phyloP scores from a whole-genome alignment of 345 rosid species.

The Eucalyptus marginata region DNA sequence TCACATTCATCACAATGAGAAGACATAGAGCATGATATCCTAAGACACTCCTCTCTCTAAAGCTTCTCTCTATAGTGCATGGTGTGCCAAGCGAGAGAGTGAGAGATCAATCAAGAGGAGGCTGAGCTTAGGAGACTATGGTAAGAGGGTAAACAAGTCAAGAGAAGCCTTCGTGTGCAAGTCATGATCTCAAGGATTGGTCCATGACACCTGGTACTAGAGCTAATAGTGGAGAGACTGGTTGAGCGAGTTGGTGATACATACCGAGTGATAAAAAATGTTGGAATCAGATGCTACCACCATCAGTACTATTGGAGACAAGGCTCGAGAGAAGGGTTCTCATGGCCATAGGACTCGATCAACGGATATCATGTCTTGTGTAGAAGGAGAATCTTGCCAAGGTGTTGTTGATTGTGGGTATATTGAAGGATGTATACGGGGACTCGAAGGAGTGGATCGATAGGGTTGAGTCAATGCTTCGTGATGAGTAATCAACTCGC shows the following conservation, averaged over 20 bases:
- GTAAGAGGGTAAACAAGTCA: neutral
- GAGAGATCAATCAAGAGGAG: neutral
- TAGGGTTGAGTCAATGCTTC: neutral
- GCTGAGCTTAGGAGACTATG: neutral
- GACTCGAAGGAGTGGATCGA: neutral
- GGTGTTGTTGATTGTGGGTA: neutral
- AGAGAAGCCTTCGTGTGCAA: neutral
- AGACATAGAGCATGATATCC: neutral
- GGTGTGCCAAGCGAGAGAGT: neutral
- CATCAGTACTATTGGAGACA: neutral
- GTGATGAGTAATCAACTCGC: neutral
- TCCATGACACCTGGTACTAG: rapidly evolving
- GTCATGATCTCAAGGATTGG: neutral
- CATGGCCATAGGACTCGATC: neutral
- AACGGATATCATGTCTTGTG: neutral
- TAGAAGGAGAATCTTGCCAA: neutral
- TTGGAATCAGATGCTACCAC: neutral
- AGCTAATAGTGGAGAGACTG: neutral
- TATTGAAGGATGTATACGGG: neutral
- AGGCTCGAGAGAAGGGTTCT: neutral
- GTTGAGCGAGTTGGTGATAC: neutral
- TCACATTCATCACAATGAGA: neutral
- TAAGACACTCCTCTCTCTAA: neutral
- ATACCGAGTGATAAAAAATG: neutral
- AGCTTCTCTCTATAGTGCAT: neutral